phyloP scores from a whole-genome alignment of 176 grass and related monocot species.

The Oryza longistaminata region DNA sequence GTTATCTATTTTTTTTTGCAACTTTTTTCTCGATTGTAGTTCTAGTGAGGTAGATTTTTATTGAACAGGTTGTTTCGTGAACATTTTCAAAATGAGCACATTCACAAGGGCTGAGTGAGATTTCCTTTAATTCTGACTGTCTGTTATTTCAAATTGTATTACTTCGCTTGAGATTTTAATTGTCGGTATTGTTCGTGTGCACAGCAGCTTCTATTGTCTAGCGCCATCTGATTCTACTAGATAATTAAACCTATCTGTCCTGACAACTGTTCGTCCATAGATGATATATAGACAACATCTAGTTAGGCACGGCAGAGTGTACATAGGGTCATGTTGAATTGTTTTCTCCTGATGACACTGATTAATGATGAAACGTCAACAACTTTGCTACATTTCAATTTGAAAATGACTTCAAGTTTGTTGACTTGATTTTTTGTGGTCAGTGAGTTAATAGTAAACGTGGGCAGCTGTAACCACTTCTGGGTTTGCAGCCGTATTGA shows the following conservation, averaged over 20 bases:
- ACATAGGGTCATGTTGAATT: not conserved
- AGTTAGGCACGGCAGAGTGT: not conserved
- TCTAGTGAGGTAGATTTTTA: constrained; percentile 1
- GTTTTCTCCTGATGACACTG: not conserved
- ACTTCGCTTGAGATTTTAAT: not conserved
- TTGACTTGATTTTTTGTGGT: not conserved
- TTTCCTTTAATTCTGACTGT: not conserved
- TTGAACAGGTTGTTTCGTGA: not conserved
- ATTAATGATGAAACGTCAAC: not conserved
- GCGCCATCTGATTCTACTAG: not conserved
- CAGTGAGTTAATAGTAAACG: not conserved
- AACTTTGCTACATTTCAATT: not conserved
- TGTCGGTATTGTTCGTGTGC: not conserved
- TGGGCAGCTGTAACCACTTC: not conserved
- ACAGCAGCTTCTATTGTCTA: not conserved
- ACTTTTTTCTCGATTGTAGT: not conserved
- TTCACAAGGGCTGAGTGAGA: not conserved
- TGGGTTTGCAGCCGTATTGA: not conserved
- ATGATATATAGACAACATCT: not conserved
- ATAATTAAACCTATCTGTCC: not conserved
- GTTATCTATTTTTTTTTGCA: constrained; percentile 15
- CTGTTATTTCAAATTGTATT: not conserved
- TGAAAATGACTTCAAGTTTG: not conserved
- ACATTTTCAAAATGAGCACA: not conserved
- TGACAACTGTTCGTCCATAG: not conserved